Evolutionary conservation across 2,329 filamentous ascomycete genomes (phyloP), one percentile per base, ranked within the genome.

Genomic region (Cordyceps fumosorosea): DNA sequence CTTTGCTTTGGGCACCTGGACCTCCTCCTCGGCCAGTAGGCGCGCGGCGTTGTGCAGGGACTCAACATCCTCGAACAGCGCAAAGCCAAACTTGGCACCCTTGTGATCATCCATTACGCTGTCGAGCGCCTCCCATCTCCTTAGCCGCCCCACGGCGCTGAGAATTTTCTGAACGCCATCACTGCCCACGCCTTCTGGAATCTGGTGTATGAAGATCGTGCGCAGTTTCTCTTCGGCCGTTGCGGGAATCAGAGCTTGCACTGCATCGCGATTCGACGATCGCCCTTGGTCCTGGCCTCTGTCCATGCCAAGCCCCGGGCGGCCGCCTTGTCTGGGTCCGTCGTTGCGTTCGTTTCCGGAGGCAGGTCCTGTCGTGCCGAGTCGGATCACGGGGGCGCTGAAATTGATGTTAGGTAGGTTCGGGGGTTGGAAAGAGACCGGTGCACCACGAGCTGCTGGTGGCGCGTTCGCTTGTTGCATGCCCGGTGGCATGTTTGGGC

Each of bases 401-500:
- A 98, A 96, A 79, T 99, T 97, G 80, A 99, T 96, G 74, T 96
- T 96, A 57, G 93, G 92, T 83, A 97, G 90, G 72, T 95, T 96
- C 55, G 91, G 86, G 79, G 96, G 90, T 77, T 96, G 97, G 75
- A 87, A 91, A 63, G 87, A 80, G 65, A 91, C 91, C 66, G 96
- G 87, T 70, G 86, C 87, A 75, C 84, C 90, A 80, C 90, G 87
- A 78, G 88, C 90, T 78, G 89, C 84, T 79, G 90, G 89, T 69
- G 87, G 83, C 73, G 82, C 81, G 75, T 85, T 90, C 71, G 86
- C 81, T 80, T 89, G 89, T 73, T 89, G 88, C 76, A 93, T 84
- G 75, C 90, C 90, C 67, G 89, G 87, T 71, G 88, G 85, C 74
- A 92, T 90, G 73, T 91, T 92, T 70, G 92, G 92, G 74, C 87